Evolutionary conservation across 192 early-diverging fungal genomes (phyloP).

Genomic region (Backusella luteola): DNA sequence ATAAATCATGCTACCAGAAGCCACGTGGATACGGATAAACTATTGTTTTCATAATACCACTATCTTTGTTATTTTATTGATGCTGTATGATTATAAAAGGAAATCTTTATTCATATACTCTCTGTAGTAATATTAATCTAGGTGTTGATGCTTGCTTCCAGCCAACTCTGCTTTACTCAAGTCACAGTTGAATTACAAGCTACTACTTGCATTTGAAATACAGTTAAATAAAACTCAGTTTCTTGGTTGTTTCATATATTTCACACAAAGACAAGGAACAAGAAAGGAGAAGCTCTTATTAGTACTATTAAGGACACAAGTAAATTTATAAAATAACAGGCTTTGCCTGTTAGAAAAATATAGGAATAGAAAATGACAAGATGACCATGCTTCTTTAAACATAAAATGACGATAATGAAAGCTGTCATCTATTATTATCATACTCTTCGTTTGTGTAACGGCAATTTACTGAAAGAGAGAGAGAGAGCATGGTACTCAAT

Average conservation of each 20-base stretch:
- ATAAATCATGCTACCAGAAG: too few species aligned
- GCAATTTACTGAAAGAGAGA: background rate
- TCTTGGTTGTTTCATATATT: background rate
- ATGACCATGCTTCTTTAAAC: background rate
- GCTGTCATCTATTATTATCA: background rate
- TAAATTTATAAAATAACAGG: background rate
- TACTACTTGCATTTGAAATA: background rate
- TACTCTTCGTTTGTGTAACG: background rate
- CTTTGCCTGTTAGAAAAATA: background rate
- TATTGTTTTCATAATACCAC: too few species aligned
- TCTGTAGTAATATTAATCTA: background rate
- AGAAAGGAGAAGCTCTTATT: background rate
- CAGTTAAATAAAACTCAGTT: background rate
- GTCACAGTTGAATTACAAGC: background rate
- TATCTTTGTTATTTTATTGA: too few species aligned
- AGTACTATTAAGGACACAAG: background rate
- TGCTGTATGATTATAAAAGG: too few species aligned
- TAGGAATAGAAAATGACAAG: background rate
- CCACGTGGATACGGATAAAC: too few species aligned
- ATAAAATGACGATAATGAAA: background rate
- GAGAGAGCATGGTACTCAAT: background rate
- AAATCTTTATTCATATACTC: too few species aligned
- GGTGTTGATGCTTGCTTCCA: background rate
- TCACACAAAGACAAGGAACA: background rate
- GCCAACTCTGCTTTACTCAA: background rate